phyloP scores from a whole-genome alignment of 1,284 basidiomycete species.

The Termitomyces sp. region DNA sequence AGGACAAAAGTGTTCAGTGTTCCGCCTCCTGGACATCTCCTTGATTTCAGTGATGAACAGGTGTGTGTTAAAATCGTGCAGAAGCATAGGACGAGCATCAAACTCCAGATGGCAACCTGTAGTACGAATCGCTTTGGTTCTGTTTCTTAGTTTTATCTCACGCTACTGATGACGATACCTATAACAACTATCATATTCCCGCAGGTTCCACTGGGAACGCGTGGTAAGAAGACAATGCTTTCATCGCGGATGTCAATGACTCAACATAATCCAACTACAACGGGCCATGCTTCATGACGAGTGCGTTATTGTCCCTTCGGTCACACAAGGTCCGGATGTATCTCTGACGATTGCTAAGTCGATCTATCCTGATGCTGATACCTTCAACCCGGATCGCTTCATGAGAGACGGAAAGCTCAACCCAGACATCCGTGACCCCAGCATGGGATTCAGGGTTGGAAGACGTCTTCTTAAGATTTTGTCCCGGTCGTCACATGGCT shows the following conservation, averaged over 20 bases:
- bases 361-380: slow-evolving; percentile 23
- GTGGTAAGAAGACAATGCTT: slow-evolving; percentile 17
- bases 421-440: slow-evolving; percentile 15
- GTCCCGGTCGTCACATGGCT: slow-evolving; percentile 17
- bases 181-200: slow-evolving; percentile 22
- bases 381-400: slow-evolving; percentile 28
- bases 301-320: background rate
- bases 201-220: slow-evolving; percentile 21
- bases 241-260: slow-evolving; percentile 11
- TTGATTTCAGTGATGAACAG: slow-evolving; percentile 23
- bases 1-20: slow-evolving; percentile 33
- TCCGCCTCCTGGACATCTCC: slow-evolving; percentile 27
- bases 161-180: slow-evolving; percentile 20
- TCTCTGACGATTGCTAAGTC: slow-evolving; percentile 12
- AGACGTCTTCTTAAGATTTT: too few species aligned
- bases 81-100: too few species aligned
- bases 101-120: slow-evolving; percentile 15
- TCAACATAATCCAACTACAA: slow-evolving; percentile 13
- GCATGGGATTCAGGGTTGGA: slow-evolving; percentile 25
- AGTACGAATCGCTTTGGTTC: slow-evolving; percentile 12
- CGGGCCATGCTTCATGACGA: slow-evolving; percentile 2
- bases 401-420: slow-evolving; percentile 26
- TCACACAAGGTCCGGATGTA: background rate
- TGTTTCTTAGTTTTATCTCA: background rate
- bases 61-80: background rate